Evolutionary conservation across 306 rosid genomes (phyloP).

Genomic region (Acacia acuminata): DNA sequence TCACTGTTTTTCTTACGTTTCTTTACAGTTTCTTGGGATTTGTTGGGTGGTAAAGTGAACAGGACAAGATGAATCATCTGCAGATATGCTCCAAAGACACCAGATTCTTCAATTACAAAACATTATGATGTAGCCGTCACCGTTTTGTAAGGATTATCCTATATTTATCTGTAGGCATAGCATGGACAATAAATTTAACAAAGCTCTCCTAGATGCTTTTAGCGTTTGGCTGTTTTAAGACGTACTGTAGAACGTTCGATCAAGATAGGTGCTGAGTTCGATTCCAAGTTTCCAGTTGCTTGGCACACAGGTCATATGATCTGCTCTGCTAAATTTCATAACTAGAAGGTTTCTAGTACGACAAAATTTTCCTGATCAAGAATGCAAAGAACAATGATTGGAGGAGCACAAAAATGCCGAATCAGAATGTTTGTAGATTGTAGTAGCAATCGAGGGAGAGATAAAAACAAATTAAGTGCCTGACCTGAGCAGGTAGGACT

Average conservation of each 20-base stretch:
- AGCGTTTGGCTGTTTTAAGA: not conserved
- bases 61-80: not conserved
- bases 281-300: not conserved
- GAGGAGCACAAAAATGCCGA: not conserved
- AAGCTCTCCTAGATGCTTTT: not conserved
- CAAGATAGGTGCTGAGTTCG: not conserved
- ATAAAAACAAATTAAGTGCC: not conserved
- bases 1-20: not conserved
- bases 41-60: slow-evolving; percentile 40
- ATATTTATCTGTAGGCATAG: not conserved
- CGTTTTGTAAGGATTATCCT: not conserved
- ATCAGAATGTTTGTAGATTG: not conserved
- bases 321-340: not conserved
- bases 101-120: not conserved
- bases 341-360: not conserved
- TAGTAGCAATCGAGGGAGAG: not conserved
- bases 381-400: not conserved
- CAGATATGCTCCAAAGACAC: not conserved
- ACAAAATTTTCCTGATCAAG: not conserved
- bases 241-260: not conserved
- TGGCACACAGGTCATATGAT: not conserved
- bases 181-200: not conserved
- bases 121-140: not conserved
- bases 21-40: slow-evolving; percentile 59
- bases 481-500: not conserved